Conservation (phyloP, 2,329 filamentous ascomycete genomes). For the Ampelomyces quisqualis region DNA sequence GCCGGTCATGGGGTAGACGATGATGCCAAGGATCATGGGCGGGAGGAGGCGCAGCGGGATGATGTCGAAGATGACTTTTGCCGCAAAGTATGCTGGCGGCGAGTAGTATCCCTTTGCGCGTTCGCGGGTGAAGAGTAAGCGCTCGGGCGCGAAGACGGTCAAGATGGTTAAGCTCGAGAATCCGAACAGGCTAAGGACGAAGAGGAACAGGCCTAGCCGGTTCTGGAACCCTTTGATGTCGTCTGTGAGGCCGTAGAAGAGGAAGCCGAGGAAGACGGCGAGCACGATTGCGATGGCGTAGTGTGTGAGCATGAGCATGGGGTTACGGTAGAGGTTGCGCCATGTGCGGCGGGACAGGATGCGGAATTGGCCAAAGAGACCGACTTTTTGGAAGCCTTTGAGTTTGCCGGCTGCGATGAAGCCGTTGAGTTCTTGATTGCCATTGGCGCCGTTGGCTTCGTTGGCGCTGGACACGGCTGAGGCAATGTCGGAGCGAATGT, state of each 20-base stretch:
- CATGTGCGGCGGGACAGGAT: slow-evolving; percentile 91
- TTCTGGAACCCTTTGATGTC: slow-evolving; percentile 99
- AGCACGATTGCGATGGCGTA: slow-evolving; percentile 96
- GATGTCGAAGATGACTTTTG: slow-evolving; percentile 98
- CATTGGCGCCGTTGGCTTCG: slow-evolving; percentile 66
- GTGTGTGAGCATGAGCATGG: slow-evolving; percentile 96
- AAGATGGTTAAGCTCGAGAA: slow-evolving; percentile 95
- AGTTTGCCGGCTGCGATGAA: slow-evolving; percentile 62
- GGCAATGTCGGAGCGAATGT: slow-evolving; percentile 76
- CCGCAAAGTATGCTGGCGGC: slow-evolving; percentile 88
- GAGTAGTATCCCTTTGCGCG: slow-evolving; percentile 96
- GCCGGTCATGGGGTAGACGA: slow-evolving; percentile 97
- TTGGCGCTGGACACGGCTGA: slow-evolving; percentile 65
- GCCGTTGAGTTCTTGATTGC: slow-evolving; percentile 56
- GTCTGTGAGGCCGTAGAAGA: slow-evolving; percentile 95
- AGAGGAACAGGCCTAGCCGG: slow-evolving; percentile 94
- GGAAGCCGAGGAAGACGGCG: slow-evolving; percentile 88
- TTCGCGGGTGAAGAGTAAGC: slow-evolving; percentile 88
- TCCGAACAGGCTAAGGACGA: slow-evolving; percentile 90
- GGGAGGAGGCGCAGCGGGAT: slow-evolving; percentile 91
- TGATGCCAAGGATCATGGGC: slow-evolving; percentile 90
- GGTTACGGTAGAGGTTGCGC: slow-evolving; percentile 96
- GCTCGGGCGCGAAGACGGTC: slow-evolving; percentile 88
- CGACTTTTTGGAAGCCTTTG: slow-evolving; percentile 78
- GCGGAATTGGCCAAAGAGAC: slow-evolving; percentile 77